A percentile compares a stretch with the other conserved stretches of the same genome.
Evolutionary conservation across 805 yeast species (phyloP).

Genomic region (Candida boleticola): DNA sequence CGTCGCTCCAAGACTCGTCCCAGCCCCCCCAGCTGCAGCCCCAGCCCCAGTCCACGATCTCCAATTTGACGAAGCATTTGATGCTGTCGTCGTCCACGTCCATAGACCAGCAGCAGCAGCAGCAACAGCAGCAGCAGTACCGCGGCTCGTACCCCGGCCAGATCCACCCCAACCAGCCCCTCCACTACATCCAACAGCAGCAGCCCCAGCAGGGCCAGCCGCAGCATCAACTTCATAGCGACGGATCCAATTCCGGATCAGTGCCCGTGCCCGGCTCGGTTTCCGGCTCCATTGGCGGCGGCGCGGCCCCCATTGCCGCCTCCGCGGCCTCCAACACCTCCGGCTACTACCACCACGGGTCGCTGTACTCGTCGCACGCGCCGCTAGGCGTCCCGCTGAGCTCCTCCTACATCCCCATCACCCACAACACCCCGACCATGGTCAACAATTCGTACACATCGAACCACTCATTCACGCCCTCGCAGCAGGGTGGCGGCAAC

Average conservation of each 20-base stretch:
- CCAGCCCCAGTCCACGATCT: slow-evolving; percentile 13
- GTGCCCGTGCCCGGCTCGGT: neutral
- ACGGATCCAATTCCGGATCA: slow-evolving; percentile 18
- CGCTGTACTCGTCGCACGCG: neutral
- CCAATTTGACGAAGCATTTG: slow-evolving; percentile 30
- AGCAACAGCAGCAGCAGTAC: slow-evolving; percentile 7
- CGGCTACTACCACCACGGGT: neutral
- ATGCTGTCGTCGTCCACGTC: slow-evolving; percentile 16
- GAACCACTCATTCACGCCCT: slow-evolving; percentile 35
- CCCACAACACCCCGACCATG: slow-evolving; percentile 43
- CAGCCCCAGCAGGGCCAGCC: slow-evolving; percentile 10
- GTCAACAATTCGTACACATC: slow-evolving; percentile 43
- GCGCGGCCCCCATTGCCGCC: neutral
- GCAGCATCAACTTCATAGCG: slow-evolving; percentile 6
- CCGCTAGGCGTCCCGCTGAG: neutral
- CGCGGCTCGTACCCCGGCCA: no score
- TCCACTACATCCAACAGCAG: slow-evolving; percentile 6
- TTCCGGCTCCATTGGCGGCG: neutral
- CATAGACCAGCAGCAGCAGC: slow-evolving; percentile 5
- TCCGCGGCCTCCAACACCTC: neutral
- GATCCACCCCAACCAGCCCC: slow-evolving; percentile 9
- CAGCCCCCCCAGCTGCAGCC: no score
- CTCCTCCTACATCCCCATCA: slow-evolving; percentile 33
- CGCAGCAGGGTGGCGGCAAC: slow-evolving; percentile 6
- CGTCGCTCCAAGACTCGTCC: no score